Evolutionary conservation across 331 rosid species (phyloP), one percentile per base, ranked within the genome.

Genomic region (Stylosanthes scabra): DNA sequence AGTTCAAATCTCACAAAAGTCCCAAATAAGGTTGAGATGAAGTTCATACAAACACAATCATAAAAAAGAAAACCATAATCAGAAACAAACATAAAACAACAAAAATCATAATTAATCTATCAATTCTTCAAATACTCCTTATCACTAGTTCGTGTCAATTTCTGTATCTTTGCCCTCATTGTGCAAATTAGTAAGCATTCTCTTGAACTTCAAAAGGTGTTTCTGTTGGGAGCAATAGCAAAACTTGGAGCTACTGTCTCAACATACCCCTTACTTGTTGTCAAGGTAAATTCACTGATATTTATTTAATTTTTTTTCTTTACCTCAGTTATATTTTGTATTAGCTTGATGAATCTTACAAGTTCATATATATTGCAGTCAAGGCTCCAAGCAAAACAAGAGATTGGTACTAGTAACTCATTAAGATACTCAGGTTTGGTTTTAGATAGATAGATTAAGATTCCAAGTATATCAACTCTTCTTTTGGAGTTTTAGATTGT

Each of bases 331-430:
- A 20, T 20, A 72, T 40, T 20, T 20, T 29, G 41, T 84, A 47
- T 15, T 10, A 56, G 37, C 66, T 27, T 74, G 70, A 72, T 61
- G 70, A 66, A 42, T 82, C 60, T 78, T 46, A 15, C 11, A 68
- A 65, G 77, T 51, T 49, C 72, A 8, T 69, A 20, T 20, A n/a
- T 20, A 14, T 68, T 65, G 64, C 97, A 91, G 97, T 91, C 97
- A 60, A 91, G 97, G 79, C 84, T 91, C 84, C 97, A 91, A 84
- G 97, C 97, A 27, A 91, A 87, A 84, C 97, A 91, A 70, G 97
- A 87, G 85, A 91, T 91, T 63, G 96, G 97, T 34, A 85, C 90
- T 78, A 89, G 78, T 74, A 75, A 76, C 72, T 85, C 93, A 12
- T 79, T 85, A 72, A 87, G 97, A 91, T 91, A 91, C 87, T 83